These are phyloP conservation scores for Boletellus deceptivus DNA, from an alignment of 1,284 basidiomycete genomes.

Conservation along the genomic window DNA sequence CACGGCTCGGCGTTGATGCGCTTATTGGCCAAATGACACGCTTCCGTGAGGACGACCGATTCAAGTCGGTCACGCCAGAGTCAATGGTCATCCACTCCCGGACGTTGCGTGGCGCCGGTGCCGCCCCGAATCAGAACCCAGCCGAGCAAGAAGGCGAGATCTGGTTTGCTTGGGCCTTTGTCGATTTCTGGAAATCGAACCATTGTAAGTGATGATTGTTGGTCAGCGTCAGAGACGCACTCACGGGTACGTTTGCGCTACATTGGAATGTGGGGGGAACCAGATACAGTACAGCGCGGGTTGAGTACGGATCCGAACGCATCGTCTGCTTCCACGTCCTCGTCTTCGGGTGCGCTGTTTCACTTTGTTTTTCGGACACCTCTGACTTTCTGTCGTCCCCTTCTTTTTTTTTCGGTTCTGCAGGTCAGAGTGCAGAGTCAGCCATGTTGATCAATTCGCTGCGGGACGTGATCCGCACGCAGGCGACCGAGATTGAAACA, in stretches of 20 bases:
- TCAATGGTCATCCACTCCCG: conserved; percentile 55
- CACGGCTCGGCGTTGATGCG: conserved; percentile 81
- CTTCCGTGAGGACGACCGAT: conserved; percentile 87
- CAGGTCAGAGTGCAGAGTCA: conserved; percentile 73
- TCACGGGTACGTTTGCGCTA: no score
- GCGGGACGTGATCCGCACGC: conserved; percentile 75
- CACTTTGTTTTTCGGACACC: no score
- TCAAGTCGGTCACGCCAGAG: conserved; percentile 88
- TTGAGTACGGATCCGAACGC: conserved; percentile 64
- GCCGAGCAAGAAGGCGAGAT: conserved; percentile 75
- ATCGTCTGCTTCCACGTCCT: conserved; percentile 47
- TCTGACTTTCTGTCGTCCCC: not conserved
- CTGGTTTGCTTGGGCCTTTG: conserved; percentile 98
- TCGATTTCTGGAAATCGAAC: conserved; percentile 99
- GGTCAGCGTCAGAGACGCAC: not conserved
- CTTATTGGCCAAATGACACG: conserved; percentile 86
- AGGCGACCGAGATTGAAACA: conserved; percentile 72
- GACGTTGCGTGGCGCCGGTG: conserved; percentile 22
- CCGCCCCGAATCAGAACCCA: conserved; percentile 25
- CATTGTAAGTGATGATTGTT: conserved; percentile 67
- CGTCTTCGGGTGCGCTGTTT: conserved; percentile 46
- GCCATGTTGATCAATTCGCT: conserved; percentile 79
- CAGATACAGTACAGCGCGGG: conserved; percentile 70
- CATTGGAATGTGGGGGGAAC: not conserved
- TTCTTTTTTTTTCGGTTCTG: no score